Evolutionary conservation across 805 yeast genomes (phyloP).

Genomic region (Candida pini): DNA sequence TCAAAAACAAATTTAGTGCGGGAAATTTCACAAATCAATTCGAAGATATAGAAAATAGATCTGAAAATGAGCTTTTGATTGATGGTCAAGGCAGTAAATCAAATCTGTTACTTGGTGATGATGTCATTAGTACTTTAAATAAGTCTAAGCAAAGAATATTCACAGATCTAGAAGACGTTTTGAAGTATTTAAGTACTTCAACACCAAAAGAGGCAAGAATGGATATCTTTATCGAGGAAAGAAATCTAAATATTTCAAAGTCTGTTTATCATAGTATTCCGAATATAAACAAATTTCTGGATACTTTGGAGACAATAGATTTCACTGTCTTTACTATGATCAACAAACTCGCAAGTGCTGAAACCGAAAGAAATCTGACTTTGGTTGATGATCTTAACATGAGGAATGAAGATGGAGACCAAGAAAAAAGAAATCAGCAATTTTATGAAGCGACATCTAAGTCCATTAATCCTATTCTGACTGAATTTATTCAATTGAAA

Average conservation of each 20-base stretch:
- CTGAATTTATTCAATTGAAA: conserved; percentile 72
- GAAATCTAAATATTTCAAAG: conserved; percentile 51
- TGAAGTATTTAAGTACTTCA: conserved; percentile 36
- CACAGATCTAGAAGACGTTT: conserved; percentile 35
- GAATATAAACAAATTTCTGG: conserved; percentile 42
- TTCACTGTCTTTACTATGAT: conserved; percentile 44
- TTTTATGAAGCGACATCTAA: conserved; percentile 31
- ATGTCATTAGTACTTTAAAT: conserved; percentile 36
- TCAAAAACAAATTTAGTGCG: conserved; percentile 62
- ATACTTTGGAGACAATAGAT: conserved; percentile 55
- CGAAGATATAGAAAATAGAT: conserved; percentile 24
- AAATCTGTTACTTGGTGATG: conserved; percentile 46
- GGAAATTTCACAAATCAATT: conserved; percentile 79
- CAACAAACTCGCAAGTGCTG: conserved; percentile 19
- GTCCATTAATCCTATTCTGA: conserved; percentile 38
- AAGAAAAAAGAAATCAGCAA: conserved; percentile 15
- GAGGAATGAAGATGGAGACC: conserved; percentile 11
- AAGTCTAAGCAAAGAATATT: conserved; percentile 33
- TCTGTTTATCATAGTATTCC: conserved; percentile 49
- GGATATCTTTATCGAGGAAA: conserved; percentile 24
- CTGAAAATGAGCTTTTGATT: conserved; percentile 29
- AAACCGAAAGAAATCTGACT: conserved; percentile 14
- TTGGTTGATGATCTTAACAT: conserved; percentile 20
- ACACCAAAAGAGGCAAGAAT: conserved; percentile 21
- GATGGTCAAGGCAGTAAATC: conserved; percentile 15